Evolutionary conservation across 768 basidiomycete species (phyloP).

Genomic region (Tephrocybe sp.): DNA sequence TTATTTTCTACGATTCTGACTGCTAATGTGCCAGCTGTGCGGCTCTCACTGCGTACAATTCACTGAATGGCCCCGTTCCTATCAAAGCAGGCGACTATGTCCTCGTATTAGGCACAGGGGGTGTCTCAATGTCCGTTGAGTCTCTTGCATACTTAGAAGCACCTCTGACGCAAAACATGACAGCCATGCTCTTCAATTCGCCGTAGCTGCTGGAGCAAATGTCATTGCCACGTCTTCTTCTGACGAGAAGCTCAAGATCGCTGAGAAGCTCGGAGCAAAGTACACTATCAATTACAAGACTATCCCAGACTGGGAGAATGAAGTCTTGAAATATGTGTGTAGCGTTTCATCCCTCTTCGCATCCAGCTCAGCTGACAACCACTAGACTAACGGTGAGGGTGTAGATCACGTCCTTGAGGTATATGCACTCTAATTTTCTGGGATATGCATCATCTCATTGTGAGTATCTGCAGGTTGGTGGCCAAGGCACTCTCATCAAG

Average conservation of each 20-base stretch:
- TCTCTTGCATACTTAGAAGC: neutral
- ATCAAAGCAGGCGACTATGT: constrained; percentile 60
- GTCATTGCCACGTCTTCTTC: constrained; percentile 70
- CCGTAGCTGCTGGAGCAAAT: constrained; percentile 57
- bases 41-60: constrained; percentile 64
- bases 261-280: constrained; percentile 47
- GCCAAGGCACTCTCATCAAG: constrained; percentile 46
- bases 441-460: neutral
- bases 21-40: constrained; percentile 39
- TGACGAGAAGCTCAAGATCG: constrained; percentile 57
- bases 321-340: constrained; percentile 29
- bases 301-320: constrained; percentile 55
- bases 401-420: constrained; percentile 40
- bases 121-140: constrained; percentile 46
- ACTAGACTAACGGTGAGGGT: constrained; percentile 35
- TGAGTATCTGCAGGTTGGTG: constrained; percentile 46
- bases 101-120: constrained; percentile 54
- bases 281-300: constrained; percentile 63
- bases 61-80: constrained; percentile 44
- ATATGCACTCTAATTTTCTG: neutral
- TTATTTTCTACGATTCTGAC: too few species aligned
- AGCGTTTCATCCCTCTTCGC: neutral
- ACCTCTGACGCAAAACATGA: neutral
- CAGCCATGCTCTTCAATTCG: constrained; percentile 60
- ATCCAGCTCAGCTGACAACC: too few species aligned